Percentiles rank a stretch among this genome's conserved stretches.
These are phyloP conservation scores for Ophiocordyceps polyrhachis-furcata DNA, from an alignment of 2,329 filamentous ascomycete species.

Conservation along the genomic window DNA sequence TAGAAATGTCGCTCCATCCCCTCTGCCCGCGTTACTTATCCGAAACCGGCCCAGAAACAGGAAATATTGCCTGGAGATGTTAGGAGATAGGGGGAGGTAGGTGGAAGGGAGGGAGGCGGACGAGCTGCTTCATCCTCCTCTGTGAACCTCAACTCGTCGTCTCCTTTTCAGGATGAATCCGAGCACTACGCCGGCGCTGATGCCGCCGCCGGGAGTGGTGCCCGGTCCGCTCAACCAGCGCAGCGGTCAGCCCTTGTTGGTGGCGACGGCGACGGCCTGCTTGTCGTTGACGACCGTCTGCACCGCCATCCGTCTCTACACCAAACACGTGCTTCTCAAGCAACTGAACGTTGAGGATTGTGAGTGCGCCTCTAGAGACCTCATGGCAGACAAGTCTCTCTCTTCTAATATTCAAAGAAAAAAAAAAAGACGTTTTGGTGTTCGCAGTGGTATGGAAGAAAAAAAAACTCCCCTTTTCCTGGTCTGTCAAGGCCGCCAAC, in stretches of 20 bases:
- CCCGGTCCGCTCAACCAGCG: background rate
- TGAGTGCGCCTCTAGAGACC: background rate
- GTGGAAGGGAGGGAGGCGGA: too few relatives aligned
- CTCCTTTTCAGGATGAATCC: background rate
- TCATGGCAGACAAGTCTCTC: background rate
- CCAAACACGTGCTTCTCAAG: background rate
- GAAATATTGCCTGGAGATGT: too few relatives aligned
- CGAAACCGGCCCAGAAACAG: too few relatives aligned
- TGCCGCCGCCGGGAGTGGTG: background rate
- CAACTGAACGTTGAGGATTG: background rate
- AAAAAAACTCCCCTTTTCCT: background rate
- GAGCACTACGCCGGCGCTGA: background rate
- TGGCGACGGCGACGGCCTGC: background rate
- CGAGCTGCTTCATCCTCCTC: too few relatives aligned
- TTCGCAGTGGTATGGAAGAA: background rate
- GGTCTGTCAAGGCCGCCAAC: background rate
- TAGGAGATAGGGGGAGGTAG: too few relatives aligned
- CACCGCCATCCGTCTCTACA: background rate
- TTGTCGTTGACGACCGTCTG: background rate
- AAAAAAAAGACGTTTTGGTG: background rate
- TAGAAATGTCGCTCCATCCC: background rate
- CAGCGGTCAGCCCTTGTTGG: background rate
- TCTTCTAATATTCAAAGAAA: background rate
- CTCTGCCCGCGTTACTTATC: too few relatives aligned
- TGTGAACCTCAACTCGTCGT: too few relatives aligned